Percentiles rank a stretch among this genome's conserved stretches.
Conservation (phyloP, 352 stramenopile species). For the Pelagophyceae sp. region DNA sequence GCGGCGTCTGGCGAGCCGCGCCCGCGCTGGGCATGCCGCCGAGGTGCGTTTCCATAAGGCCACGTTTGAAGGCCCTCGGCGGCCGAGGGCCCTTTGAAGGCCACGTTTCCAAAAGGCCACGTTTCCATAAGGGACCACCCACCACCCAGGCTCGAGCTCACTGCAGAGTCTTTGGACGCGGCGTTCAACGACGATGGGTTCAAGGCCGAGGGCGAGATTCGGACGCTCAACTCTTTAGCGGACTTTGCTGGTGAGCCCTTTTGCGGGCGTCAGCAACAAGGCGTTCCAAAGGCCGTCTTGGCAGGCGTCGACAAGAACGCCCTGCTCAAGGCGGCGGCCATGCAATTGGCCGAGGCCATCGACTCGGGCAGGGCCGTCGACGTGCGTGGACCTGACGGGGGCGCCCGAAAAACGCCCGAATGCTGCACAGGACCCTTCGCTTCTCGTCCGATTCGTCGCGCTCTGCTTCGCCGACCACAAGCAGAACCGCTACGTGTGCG, state of each 20-base stretch:
- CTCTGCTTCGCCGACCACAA: slow-evolving; percentile 83
- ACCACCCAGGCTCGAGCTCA: slow-evolving; percentile 8
- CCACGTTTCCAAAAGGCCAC: too few relatives aligned
- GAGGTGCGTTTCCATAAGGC: too few relatives aligned
- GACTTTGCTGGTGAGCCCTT: too few relatives aligned
- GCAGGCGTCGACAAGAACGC: slow-evolving; percentile 22
- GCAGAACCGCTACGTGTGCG: slow-evolving; percentile 78
- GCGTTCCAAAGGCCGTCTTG: too few relatives aligned
- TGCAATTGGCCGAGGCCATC: slow-evolving; percentile 24
- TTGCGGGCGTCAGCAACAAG: too few relatives aligned
- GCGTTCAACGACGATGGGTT: slow-evolving; percentile 1
- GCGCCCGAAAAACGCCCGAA: too few relatives aligned
- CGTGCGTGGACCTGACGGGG: too few relatives aligned
- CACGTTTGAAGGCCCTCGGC: too few relatives aligned
- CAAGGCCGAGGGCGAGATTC: neutral
- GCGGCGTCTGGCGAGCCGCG: neutral
- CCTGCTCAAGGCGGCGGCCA: neutral
- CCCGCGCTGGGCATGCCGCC: neutral
- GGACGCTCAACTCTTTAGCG: neutral
- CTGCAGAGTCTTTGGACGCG: slow-evolving; percentile 24
- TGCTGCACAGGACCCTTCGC: slow-evolving; percentile 46
- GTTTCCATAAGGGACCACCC: too few relatives aligned
- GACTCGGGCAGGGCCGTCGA: slow-evolving; percentile 31
- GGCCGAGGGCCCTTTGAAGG: too few relatives aligned
- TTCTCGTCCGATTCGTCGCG: slow-evolving; percentile 69